phyloP scores from a whole-genome alignment of 345 rosid species.

The Hibiscus tridactylites region DNA sequence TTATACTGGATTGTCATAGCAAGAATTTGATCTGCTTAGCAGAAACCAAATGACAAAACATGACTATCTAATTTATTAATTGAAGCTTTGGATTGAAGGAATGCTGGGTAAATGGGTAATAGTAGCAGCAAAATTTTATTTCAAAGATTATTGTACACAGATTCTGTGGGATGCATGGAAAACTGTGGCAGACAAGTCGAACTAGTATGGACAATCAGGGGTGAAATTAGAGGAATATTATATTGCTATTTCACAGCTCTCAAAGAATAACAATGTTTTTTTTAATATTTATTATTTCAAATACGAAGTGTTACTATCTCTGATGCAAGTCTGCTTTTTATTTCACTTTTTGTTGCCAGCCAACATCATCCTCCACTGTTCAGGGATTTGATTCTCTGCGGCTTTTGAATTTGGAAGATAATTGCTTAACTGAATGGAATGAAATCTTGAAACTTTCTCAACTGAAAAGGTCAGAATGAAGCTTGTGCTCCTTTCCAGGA shows the following conservation, averaged over 20 bases:
- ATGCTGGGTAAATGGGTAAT: neutral
- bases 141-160: neutral
- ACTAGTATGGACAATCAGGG: neutral
- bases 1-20: neutral
- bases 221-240: neutral
- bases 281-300: neutral
- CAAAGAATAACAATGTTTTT: neutral
- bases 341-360: constrained; percentile 26
- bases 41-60: neutral
- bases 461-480: constrained; percentile 54
- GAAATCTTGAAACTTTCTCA: constrained; percentile 70
- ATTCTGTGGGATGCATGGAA: neutral
- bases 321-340: neutral
- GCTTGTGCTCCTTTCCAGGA: constrained; percentile 7
- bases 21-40: neutral
- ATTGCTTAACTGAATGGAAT: constrained; percentile 68
- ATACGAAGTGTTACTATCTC: neutral
- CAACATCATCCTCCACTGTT: constrained; percentile 33
- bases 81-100: neutral
- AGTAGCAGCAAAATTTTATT: neutral
- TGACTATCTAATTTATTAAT: neutral
- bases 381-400: constrained; percentile 58
- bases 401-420: constrained; percentile 84
- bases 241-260: neutral
- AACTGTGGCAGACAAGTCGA: neutral